Conservation (phyloP, 2,329 filamentous ascomycete species). For the Penicillium sp. region DNA sequence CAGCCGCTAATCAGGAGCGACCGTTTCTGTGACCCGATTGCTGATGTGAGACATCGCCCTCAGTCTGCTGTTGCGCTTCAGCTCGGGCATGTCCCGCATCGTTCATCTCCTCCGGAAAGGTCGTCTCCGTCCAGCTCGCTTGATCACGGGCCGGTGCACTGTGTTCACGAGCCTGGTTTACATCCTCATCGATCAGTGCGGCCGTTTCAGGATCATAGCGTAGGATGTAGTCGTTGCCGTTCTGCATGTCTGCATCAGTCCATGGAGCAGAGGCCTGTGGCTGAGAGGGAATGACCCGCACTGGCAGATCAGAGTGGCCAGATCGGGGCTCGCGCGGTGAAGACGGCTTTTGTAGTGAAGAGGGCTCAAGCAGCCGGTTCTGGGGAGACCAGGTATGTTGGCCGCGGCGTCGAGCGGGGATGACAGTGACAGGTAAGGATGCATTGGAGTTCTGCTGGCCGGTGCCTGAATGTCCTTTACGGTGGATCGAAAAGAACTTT, state of each 20-base stretch:
- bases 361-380: conserved; percentile 20
- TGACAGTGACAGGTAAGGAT: conserved; percentile 54
- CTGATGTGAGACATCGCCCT: background rate
- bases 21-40: background rate
- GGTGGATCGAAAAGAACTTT: conserved; percentile 46
- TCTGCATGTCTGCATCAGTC: conserved; percentile 42
- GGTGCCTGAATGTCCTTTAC: conserved; percentile 40
- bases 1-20: background rate
- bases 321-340: conserved; percentile 1
- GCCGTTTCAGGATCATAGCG: conserved; percentile 39
- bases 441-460: conserved; percentile 34
- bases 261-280: conserved; percentile 51
- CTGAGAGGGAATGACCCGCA: conserved; percentile 58
- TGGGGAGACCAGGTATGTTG: conserved; percentile 53
- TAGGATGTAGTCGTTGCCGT: conserved; percentile 28
- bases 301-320: conserved; percentile 35
- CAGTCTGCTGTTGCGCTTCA: background rate
- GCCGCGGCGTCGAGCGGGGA: conserved; percentile 53
- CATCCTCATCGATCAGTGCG: conserved; percentile 32
- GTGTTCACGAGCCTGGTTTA: conserved; percentile 7
- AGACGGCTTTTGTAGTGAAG: conserved; percentile 9
- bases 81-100: conserved; percentile 1
- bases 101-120: conserved; percentile 10
- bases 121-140: conserved; percentile 18
- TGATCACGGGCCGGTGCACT: conserved; percentile 8